phyloP scores from a whole-genome alignment of 2,329 filamentous ascomycete genomes.

The Aureobasidium sp. region DNA sequence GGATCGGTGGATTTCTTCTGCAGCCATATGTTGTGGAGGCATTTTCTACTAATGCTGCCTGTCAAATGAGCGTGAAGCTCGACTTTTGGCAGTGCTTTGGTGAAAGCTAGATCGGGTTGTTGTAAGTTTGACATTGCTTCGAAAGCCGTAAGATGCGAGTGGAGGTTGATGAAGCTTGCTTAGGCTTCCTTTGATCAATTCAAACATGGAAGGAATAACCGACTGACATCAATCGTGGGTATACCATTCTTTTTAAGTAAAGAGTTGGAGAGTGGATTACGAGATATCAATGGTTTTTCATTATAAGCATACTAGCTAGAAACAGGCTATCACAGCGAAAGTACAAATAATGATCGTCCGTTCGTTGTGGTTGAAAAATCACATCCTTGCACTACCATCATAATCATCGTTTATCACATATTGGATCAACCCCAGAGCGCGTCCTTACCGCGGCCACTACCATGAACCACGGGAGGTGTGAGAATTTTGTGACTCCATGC shows the following conservation, averaged over 20 bases:
- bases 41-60: slow-evolving; percentile 78
- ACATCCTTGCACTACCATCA: background rate
- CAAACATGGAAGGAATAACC: background rate
- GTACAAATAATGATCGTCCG: background rate
- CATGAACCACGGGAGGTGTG: slow-evolving; percentile 45
- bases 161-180: background rate
- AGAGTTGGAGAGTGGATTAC: background rate
- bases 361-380: background rate
- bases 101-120: slow-evolving; percentile 29
- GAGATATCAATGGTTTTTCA: background rate
- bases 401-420: background rate
- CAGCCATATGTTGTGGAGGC: slow-evolving; percentile 79
- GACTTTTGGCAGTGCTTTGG: slow-evolving; percentile 45
- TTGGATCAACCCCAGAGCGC: slow-evolving; percentile 48
- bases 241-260: background rate
- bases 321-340: background rate
- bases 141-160: background rate
- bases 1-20: slow-evolving; percentile 56
- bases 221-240: no score
- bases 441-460: slow-evolving; percentile 47
- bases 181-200: no score
- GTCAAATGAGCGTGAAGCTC: slow-evolving; percentile 84
- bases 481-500: slow-evolving; percentile 70
- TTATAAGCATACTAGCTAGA: background rate
- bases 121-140: background rate